Conservation (phyloP, 805 yeast species). For the Clavispora phyllophila region DNA sequence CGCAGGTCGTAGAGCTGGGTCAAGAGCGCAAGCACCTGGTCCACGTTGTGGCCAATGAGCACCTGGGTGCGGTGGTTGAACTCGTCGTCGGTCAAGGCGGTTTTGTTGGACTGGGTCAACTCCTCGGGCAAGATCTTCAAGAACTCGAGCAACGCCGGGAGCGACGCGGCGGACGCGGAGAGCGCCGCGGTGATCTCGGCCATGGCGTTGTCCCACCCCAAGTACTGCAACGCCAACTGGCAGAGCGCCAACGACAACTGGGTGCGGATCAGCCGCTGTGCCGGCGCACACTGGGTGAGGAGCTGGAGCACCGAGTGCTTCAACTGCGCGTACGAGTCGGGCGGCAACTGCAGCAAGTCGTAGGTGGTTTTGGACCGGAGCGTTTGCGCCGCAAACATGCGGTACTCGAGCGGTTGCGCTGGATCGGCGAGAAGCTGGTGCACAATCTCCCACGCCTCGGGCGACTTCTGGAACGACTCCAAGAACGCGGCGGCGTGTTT, state of each 20-base stretch:
- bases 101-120: slow-evolving; percentile 66
- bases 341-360: slow-evolving; percentile 72
- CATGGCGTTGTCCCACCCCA: slow-evolving; percentile 68
- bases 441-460: slow-evolving; percentile 72
- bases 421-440: slow-evolving; percentile 46
- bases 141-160: slow-evolving; percentile 63
- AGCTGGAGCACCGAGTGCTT: slow-evolving; percentile 63
- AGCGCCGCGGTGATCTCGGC: slow-evolving; percentile 56
- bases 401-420: slow-evolving; percentile 46
- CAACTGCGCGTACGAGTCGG: slow-evolving; percentile 47
- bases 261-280: slow-evolving; percentile 59
- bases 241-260: slow-evolving; percentile 82
- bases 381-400: slow-evolving; percentile 88
- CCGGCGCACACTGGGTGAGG: slow-evolving; percentile 39
- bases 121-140: slow-evolving; percentile 90
- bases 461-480: slow-evolving; percentile 78
- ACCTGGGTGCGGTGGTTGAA: slow-evolving; percentile 58
- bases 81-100: slow-evolving; percentile 80
- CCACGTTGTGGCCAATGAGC: slow-evolving; percentile 63
- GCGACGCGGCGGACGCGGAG: slow-evolving; percentile 29
- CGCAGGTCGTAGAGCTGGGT: slow-evolving; percentile 37
- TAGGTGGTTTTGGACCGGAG: slow-evolving; percentile 78
- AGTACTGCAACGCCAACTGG: slow-evolving; percentile 71
- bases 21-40: slow-evolving; percentile 60
- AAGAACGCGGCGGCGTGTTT: slow-evolving; percentile 50